Evolutionary conservation across 2,329 filamentous ascomycete species (phyloP).

Genomic region (Diaporthe helianthi): DNA sequence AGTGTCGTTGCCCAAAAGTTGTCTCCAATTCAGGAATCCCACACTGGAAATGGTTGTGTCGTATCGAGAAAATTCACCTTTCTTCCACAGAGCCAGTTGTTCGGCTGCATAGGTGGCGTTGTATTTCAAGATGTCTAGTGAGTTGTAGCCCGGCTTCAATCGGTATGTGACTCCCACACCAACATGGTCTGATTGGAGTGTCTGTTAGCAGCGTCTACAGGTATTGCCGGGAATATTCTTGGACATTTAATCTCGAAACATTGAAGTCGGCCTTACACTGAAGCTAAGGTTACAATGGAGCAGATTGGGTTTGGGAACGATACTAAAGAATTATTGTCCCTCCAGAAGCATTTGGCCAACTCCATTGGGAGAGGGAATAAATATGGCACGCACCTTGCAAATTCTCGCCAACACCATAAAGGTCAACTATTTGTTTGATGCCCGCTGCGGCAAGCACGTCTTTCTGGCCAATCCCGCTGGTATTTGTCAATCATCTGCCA

Average conservation of each 20-base stretch:
- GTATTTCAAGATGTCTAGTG: conserved; percentile 43
- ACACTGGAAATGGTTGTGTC: conserved; percentile 50
- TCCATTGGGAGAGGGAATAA: not conserved
- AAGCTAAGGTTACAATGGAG: too few relatives aligned
- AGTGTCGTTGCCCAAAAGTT: conserved; percentile 43
- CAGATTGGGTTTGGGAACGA: too few relatives aligned
- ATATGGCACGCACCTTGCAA: conserved; percentile 52
- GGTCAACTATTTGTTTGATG: conserved; percentile 49
- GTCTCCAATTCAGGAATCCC: conserved; percentile 51
- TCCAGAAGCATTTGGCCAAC: not conserved
- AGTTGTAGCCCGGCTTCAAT: conserved; percentile 43
- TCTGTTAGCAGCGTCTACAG: conserved; percentile 54
- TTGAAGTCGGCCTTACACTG: too few relatives aligned
- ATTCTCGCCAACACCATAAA: conserved; percentile 56
- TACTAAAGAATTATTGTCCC: too few relatives aligned
- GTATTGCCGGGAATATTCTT: conserved; percentile 38
- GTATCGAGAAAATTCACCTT: conserved; percentile 44
- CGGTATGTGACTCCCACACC: conserved; percentile 36
- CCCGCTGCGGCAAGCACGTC: conserved; percentile 51
- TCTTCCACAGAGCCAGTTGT: conserved; percentile 47
- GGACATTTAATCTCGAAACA: too few relatives aligned
- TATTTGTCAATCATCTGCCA: not conserved
- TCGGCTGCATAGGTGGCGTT: conserved; percentile 46
- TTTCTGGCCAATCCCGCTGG: conserved; percentile 46
- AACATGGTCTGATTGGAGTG: conserved; percentile 54